Conservation (phyloP, 805 yeast genomes). For the Limtongia smithiae region DNA sequence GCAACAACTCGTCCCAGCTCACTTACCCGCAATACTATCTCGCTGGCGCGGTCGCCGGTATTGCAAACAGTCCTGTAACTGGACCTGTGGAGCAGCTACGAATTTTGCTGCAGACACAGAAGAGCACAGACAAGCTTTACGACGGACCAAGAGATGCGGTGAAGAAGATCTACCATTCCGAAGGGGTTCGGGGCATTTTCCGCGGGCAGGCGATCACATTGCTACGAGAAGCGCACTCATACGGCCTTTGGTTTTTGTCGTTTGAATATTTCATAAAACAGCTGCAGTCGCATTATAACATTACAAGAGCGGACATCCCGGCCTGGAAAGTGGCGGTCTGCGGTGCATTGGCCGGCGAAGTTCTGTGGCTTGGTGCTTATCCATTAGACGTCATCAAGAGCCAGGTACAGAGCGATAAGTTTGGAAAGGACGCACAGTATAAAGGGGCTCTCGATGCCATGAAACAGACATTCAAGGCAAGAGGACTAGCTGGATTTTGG, state of each 20-base stretch:
- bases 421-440: conserved; percentile 58
- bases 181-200: conserved; percentile 63
- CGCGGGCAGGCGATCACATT: conserved; percentile 82
- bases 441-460: conserved; percentile 57
- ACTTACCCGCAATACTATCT: conserved; percentile 64
- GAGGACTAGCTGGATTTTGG: conserved; percentile 75
- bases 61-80: conserved; percentile 64
- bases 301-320: conserved; percentile 68
- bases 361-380: conserved; percentile 31
- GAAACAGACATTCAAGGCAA: conserved; percentile 48
- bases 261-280: conserved; percentile 52
- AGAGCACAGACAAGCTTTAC: conserved; percentile 46
- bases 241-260: conserved; percentile 70
- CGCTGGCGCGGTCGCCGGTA: conserved; percentile 91
- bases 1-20: conserved; percentile 39
- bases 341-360: conserved; percentile 89
- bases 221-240: conserved; percentile 75
- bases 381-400: conserved; percentile 93
- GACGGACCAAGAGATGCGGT: conserved; percentile 74
- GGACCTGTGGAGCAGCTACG: conserved; percentile 94
- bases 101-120: conserved; percentile 88
- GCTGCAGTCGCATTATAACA: conserved; percentile 28
- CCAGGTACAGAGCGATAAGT: conserved; percentile 72
- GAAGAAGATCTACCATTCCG: conserved; percentile 50
- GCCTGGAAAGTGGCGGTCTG: conserved; percentile 80